Conservation (phyloP, 331 rosid species). For the Quercus lobata region DNA sequence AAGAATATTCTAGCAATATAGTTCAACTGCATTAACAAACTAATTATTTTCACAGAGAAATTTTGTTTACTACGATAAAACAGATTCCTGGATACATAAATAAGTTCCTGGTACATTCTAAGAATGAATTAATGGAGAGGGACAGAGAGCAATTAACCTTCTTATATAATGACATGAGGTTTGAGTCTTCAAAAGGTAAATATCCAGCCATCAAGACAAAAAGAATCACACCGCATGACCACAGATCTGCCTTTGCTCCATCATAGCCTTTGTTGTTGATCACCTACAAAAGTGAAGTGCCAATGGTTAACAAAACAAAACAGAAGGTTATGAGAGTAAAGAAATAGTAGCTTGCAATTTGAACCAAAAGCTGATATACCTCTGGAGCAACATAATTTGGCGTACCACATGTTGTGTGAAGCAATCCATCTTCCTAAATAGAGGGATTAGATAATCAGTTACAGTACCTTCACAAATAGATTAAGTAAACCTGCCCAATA, state of each 20-base stretch:
- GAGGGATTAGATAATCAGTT: conserved; percentile 18
- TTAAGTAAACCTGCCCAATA: neutral
- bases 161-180: conserved; percentile 75
- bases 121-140: neutral
- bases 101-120: neutral
- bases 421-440: conserved; percentile 84
- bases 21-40: neutral
- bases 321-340: conserved; percentile 5
- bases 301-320: conserved; percentile 3
- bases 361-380: conserved; percentile 43
- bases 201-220: conserved; percentile 95
- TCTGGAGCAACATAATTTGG: conserved; percentile 99
- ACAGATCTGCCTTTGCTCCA: conserved; percentile 92
- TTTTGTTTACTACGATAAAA: neutral
- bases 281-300: conserved; percentile 53
- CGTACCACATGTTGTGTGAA: conserved; percentile 97
- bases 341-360: neutral
- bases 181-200: conserved; percentile 89
- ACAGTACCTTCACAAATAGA: neutral
- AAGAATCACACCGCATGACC: conserved; percentile 98
- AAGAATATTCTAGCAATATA: neutral
- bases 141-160: conserved; percentile 45
- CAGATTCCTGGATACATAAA: neutral
- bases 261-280: conserved; percentile 90
- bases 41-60: neutral